These are phyloP conservation scores for Nannizziopsis barbatae DNA, from an alignment of 2,329 filamentous ascomycete species.

Conservation along the genomic window DNA sequence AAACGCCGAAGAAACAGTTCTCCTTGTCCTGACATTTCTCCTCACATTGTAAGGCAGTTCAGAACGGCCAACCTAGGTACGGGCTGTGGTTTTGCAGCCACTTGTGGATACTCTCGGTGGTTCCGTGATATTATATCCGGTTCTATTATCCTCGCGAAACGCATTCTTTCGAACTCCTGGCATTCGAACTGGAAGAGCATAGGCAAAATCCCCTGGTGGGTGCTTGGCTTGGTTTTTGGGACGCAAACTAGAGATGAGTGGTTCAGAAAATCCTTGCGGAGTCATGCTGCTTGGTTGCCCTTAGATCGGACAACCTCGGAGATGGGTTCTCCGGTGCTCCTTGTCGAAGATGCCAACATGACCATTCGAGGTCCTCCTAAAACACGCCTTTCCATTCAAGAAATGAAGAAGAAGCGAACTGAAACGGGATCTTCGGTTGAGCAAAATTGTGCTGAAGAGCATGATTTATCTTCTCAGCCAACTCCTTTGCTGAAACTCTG, in stretches of 20 bases:
- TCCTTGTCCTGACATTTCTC: background rate
- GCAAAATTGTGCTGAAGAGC: background rate
- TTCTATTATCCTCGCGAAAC: conserved; percentile 18
- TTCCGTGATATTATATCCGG: conserved; percentile 7
- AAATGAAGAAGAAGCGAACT: background rate
- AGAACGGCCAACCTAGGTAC: background rate
- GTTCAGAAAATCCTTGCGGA: conserved; percentile 3
- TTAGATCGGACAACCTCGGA: background rate
- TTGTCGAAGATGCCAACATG: background rate
- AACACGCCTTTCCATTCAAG: conserved; percentile 5
- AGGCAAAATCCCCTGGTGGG: conserved; percentile 28
- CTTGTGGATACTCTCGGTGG: background rate
- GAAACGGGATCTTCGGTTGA: background rate
- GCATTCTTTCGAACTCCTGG: conserved; percentile 29
- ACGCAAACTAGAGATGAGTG: conserved; percentile 14
- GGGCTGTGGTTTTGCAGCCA: background rate
- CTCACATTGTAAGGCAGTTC: background rate
- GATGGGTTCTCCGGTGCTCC: background rate
- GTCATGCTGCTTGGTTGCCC: background rate
- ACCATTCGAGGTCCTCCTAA: background rate
- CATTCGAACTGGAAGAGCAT: conserved; percentile 23
- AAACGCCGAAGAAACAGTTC: background rate
- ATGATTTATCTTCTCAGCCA: background rate
- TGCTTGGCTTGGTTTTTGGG: conserved; percentile 26
- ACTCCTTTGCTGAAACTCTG: conserved; percentile 30